These are phyloP conservation scores for Lipomyces kockii DNA, from an alignment of 805 yeast genomes.

Conservation along the genomic window DNA sequence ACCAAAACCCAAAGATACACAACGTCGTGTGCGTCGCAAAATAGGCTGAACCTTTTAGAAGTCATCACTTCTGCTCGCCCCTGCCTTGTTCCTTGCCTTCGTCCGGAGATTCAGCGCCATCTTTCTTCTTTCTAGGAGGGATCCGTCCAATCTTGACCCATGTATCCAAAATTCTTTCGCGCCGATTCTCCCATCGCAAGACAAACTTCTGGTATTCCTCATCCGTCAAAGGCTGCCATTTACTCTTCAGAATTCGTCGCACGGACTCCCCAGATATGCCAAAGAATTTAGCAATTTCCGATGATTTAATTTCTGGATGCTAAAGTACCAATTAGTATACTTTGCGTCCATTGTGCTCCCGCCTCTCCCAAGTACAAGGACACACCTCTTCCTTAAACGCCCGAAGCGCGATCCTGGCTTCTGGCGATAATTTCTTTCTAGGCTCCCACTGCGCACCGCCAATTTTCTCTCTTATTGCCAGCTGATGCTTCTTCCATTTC, in stretches of 20 bases:
- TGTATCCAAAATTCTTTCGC: slow-evolving; percentile 40
- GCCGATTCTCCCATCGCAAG: slow-evolving; percentile 60
- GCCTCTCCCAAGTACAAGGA: not conserved
- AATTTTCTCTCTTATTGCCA: slow-evolving; percentile 64
- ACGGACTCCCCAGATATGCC: slow-evolving; percentile 80
- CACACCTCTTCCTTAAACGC: slow-evolving; percentile 52
- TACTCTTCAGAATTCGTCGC: slow-evolving; percentile 74
- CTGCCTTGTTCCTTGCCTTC: not conserved
- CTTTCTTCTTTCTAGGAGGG: slow-evolving; percentile 5
- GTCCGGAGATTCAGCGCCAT: not conserved
- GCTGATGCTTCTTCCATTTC: slow-evolving; percentile 73
- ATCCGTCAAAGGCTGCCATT: slow-evolving; percentile 70
- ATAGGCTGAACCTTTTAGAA: not conserved
- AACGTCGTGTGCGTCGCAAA: not conserved
- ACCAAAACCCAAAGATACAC: not conserved
- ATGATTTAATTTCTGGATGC: slow-evolving; percentile 64
- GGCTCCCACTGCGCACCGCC: slow-evolving; percentile 69
- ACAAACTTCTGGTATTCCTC: slow-evolving; percentile 52
- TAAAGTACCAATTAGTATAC: slow-evolving; percentile 10
- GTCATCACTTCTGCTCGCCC: not conserved
- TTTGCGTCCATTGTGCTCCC: not conserved
- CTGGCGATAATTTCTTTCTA: slow-evolving; percentile 64
- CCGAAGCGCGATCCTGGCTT: slow-evolving; percentile 68
- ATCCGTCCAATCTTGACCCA: slow-evolving; percentile 27
- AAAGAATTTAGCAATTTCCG: slow-evolving; percentile 66